Evolutionary conservation across 805 yeast species (phyloP), one percentile per base, ranked within the genome.

Genomic region (Candida sithepensis): DNA sequence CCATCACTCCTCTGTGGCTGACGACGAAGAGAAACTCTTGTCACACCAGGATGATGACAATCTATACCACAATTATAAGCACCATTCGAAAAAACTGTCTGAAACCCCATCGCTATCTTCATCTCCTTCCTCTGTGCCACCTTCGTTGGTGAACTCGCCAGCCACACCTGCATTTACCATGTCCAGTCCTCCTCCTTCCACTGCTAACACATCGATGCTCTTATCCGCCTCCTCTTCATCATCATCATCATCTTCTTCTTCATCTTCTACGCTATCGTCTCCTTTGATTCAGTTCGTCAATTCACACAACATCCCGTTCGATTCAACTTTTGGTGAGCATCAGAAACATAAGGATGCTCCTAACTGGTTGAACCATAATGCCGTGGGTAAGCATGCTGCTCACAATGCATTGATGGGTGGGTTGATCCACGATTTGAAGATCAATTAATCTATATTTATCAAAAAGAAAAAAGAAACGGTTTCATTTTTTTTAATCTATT

Each of bases 381-480:
- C 14, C 16, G 16, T 3, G 6, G 16, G 16, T 34, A 34, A 40
- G 16, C 10, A n/a, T n/a, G n/a, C 21, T 6, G 18, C 16, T 13
- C 26, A 51, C 33, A 41, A 44, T n/a, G 40, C 39, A 12, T 37
- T 49, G n/a, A 33, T 43, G 32, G 44, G 44, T 22, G 34, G 21
- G 14, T 34, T 52, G 10, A 52, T 57, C 53, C 48, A 42, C 44
- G 54, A 51, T 22, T 52, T 57, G 40, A 57, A 57, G 43, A 50
- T 55, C 22, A 51, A 50, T 16, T 57, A 39, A 42, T 26, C n/a
- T n/a, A n/a, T n/a, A n/a, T n/a, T n/a, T n/a, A n/a, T n/a, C n/a
- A n/a, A n/a, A n/a, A n/a, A n/a, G n/a, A n/a, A n/a, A n/a, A n/a
- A n/a, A n/a, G n/a, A n/a, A n/a, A n/a, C n/a, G n/a, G n/a, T n/a